Conservation (phyloP, 768 basidiomycete genomes). For the Russula ochroleuca region DNA sequence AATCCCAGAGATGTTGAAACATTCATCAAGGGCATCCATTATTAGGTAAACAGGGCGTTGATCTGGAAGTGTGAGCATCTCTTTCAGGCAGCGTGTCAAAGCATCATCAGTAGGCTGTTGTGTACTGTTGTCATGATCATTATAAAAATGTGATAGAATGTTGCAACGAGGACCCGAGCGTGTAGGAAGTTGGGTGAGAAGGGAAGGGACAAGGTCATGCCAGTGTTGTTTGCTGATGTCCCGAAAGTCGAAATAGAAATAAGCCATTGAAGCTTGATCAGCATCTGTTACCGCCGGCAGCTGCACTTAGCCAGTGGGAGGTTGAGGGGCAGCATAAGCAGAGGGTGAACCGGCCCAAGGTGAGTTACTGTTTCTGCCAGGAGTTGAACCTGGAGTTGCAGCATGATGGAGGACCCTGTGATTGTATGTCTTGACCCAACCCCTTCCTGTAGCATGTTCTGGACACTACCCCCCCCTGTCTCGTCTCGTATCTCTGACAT, state of each 20-base stretch:
- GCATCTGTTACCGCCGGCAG: no score
- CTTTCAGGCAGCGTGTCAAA: background rate
- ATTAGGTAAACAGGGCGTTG: background rate
- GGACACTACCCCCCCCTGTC: no score
- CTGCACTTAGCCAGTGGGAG: no score
- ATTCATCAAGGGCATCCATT: conserved; percentile 1
- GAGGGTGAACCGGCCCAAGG: no score
- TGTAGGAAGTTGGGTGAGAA: background rate
- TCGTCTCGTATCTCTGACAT: no score
- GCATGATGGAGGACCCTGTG: no score
- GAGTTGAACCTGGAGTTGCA: no score
- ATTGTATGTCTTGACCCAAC: no score
- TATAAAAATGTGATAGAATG: background rate
- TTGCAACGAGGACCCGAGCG: background rate
- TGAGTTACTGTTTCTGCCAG: no score
- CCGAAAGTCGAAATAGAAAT: conserved; percentile 6
- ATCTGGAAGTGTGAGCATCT: background rate
- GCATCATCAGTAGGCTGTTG: background rate
- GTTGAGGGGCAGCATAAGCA: no score
- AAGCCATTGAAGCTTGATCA: background rate
- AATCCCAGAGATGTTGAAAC: background rate
- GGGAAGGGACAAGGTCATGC: conserved; percentile 2
- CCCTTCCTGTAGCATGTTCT: no score
- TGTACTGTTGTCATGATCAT: background rate
- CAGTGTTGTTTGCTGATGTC: background rate